These are phyloP conservation scores for Lachnellula occidentalis DNA, from an alignment of 2,329 filamentous ascomycete genomes.

Conservation along the genomic window DNA sequence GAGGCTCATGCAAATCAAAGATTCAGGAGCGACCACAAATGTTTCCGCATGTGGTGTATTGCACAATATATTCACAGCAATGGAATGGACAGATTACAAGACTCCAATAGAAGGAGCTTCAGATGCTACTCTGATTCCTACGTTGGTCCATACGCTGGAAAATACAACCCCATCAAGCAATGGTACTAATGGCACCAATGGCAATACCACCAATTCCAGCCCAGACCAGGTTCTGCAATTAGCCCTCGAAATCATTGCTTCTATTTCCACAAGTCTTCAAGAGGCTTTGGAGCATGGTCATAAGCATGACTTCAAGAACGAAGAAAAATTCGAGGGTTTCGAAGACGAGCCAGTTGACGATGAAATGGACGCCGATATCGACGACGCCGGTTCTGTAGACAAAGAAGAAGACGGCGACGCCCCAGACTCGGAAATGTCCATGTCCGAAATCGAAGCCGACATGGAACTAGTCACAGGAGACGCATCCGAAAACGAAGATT, in stretches of 20 bases:
- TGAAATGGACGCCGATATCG: slow-evolving; percentile 32
- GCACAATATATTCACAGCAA: slow-evolving; percentile 54
- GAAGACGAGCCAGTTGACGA: slow-evolving; percentile 21
- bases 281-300: slow-evolving; percentile 42
- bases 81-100: slow-evolving; percentile 48
- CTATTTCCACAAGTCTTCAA: slow-evolving; percentile 56
- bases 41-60: slow-evolving; percentile 56
- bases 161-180: slow-evolving; percentile 11
- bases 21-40: slow-evolving; percentile 42
- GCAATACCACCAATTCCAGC: slow-evolving; percentile 19
- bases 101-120: slow-evolving; percentile 44
- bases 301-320: slow-evolving; percentile 9
- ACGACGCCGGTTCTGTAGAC: slow-evolving; percentile 37
- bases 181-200: slow-evolving; percentile 19
- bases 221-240: slow-evolving; percentile 33
- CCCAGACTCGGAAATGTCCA: slow-evolving; percentile 47
- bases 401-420: slow-evolving; percentile 35
- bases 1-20: slow-evolving; percentile 43
- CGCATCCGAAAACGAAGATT: slow-evolving; percentile 36
- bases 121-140: slow-evolving; percentile 46
- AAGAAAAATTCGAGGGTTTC: slow-evolving; percentile 37
- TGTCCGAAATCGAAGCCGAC: slow-evolving; percentile 55
- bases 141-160: slow-evolving; percentile 33
- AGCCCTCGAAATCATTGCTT: slow-evolving; percentile 57
- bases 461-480: slow-evolving; percentile 58